A percentile compares a stretch with the other conserved stretches of the same genome.
Conservation (phyloP, 2,329 filamentous ascomycete species). For the Penicillium sp. region DNA sequence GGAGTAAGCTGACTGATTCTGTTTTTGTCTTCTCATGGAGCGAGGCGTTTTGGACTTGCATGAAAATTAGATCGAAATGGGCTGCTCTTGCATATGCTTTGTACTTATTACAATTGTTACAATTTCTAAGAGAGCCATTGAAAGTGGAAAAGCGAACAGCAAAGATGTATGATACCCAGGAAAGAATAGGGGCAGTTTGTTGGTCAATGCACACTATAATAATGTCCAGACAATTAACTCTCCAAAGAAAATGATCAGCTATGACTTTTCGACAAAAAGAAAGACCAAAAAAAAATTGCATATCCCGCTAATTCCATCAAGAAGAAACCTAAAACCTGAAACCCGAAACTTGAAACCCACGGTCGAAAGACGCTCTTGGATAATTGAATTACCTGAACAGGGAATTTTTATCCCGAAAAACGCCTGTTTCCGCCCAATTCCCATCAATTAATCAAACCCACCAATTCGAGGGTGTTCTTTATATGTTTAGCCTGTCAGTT, state of each 20-base stretch:
- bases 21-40: slow-evolving; percentile 12
- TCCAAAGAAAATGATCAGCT: background rate
- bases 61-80: background rate
- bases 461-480: background rate
- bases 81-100: background rate
- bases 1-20: background rate
- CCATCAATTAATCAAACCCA: slow-evolving; percentile 10
- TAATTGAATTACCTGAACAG: background rate
- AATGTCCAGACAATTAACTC: background rate
- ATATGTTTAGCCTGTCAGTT: slow-evolving; percentile 29
- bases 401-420: slow-evolving; percentile 9
- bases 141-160: background rate
- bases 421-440: slow-evolving; percentile 13
- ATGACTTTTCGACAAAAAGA: background rate
- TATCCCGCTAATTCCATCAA: slow-evolving; percentile 8
- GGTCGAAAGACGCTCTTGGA: background rate
- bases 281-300: background rate
- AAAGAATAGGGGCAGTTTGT: background rate
- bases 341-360: background rate
- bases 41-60: slow-evolving; percentile 21
- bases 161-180: slow-evolving; percentile 10
- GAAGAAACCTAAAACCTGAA: background rate
- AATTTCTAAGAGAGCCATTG: background rate
- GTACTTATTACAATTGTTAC: background rate
- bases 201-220: slow-evolving; percentile 2